Evolutionary conservation across 73 alveolate species (phyloP).

Genomic region (Paramecium octaurelia): DNA sequence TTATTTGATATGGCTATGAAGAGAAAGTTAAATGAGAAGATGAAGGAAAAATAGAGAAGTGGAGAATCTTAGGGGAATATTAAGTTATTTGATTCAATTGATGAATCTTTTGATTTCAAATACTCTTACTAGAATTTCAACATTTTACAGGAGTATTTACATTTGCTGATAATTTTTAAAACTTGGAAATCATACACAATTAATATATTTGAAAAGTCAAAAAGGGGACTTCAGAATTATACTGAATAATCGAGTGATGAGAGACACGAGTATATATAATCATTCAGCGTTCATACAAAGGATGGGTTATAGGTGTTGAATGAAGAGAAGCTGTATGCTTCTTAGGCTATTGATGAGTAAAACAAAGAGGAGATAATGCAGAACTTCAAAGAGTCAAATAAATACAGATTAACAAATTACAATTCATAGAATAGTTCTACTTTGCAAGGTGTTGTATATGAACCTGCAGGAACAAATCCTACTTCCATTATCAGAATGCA

Average conservation of each 20-base stretch:
- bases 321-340: background rate
- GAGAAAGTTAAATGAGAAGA: background rate
- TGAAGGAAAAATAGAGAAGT: background rate
- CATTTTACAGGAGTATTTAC: background rate
- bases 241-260: slow-evolving; percentile 10
- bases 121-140: background rate
- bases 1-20: slow-evolving; percentile 33
- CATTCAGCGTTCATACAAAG: background rate
- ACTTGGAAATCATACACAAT: background rate
- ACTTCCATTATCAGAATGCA: background rate
- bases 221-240: background rate
- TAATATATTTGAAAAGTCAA: background rate
- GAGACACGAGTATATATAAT: background rate
- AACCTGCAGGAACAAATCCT: background rate
- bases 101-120: background rate
- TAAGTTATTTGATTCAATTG: background rate
- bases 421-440: background rate
- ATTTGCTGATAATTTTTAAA: background rate
- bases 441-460: background rate
- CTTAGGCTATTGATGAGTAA: background rate
- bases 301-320: background rate
- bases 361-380: background rate
- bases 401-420: background rate
- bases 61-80: background rate
- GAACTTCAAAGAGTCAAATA: background rate